Evolutionary conservation across 305 asterid genomes (phyloP).

Genomic region (Fraxinus albicans): DNA sequence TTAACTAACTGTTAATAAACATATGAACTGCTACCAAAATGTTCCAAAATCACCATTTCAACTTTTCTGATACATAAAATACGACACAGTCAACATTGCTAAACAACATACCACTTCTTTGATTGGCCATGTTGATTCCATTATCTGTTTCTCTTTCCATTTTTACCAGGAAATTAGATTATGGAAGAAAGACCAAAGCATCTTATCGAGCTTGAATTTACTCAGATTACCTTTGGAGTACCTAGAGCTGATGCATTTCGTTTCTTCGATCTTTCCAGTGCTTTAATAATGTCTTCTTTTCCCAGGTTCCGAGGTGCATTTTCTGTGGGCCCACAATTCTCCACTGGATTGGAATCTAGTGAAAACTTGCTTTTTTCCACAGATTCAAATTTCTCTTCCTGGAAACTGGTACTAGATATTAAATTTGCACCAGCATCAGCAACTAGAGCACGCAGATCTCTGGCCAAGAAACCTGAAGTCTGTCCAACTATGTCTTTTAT

Average conservation of each 20-base stretch:
- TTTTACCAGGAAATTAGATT: constrained; percentile 10
- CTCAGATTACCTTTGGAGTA: constrained; percentile 77
- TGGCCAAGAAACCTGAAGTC: constrained; percentile 95
- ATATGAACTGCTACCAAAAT: constrained; percentile 18
- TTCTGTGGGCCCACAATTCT: constrained; percentile 33
- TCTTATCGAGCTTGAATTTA: constrained; percentile 3
- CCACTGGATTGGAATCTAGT: constrained; percentile 35
- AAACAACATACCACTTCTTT: not conserved
- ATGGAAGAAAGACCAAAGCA: constrained; percentile 18
- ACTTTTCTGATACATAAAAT: not conserved
- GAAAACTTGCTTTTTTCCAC: constrained; percentile 32
- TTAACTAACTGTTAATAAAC: not conserved
- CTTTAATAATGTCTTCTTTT: constrained; percentile 79
- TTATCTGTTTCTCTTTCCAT: not conserved
- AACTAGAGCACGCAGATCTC: constrained; percentile 83
- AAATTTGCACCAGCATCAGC: constrained; percentile 87
- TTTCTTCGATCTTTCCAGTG: constrained; percentile 87
- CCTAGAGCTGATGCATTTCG: constrained; percentile 96
- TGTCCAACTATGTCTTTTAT: constrained; percentile 86
- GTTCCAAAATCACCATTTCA: not conserved
- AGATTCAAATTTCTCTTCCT: constrained; percentile 39
- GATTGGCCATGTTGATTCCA: not conserved
- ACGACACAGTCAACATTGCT: not conserved
- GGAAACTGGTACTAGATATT: constrained; percentile 36
- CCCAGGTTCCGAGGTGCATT: constrained; percentile 41